These are phyloP conservation scores for Raffaelea albimanens DNA, from an alignment of 2,329 filamentous ascomycete species.

Conservation along the genomic window DNA sequence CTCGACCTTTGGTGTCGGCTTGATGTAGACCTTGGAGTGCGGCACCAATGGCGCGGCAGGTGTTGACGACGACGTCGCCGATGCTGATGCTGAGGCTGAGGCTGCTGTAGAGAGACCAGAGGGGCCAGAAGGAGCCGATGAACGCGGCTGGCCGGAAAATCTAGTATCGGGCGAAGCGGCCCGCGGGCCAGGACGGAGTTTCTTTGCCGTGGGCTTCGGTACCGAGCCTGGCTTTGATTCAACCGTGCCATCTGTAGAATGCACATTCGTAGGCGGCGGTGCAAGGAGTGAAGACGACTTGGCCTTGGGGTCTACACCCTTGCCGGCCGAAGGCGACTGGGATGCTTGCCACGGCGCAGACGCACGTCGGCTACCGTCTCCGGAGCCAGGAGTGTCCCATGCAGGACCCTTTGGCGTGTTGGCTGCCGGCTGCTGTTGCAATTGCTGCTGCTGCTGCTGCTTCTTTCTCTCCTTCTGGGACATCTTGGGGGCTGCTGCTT, in stretches of 20 bases:
- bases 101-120: neutral
- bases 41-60: slow-evolving; percentile 33
- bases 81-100: slow-evolving; percentile 13
- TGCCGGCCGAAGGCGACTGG: neutral
- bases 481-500: slow-evolving; percentile 46
- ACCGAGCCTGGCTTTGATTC: slow-evolving; percentile 20
- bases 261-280: slow-evolving; percentile 19
- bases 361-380: slow-evolving; percentile 2
- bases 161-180: slow-evolving; percentile 54
- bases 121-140: slow-evolving; percentile 18
- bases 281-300: slow-evolving; percentile 31
- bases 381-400: slow-evolving; percentile 22
- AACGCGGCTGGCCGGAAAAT: slow-evolving; percentile 47
- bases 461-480: slow-evolving; percentile 91
- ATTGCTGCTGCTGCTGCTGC: slow-evolving; percentile 58
- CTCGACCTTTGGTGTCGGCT: slow-evolving; percentile 49
- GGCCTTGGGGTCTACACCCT: slow-evolving; percentile 24
- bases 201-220: slow-evolving; percentile 30
- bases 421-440: slow-evolving; percentile 20
- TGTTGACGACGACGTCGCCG: slow-evolving; percentile 12
- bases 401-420: slow-evolving; percentile 7
- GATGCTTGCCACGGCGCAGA: slow-evolving; percentile 2
- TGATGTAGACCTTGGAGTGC: slow-evolving; percentile 52
- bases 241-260: slow-evolving; percentile 4
- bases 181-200: slow-evolving; percentile 27